Base-by-base conservation (phyloP, 805 yeast species). In the Wickerhamiella galacta region DNA sequence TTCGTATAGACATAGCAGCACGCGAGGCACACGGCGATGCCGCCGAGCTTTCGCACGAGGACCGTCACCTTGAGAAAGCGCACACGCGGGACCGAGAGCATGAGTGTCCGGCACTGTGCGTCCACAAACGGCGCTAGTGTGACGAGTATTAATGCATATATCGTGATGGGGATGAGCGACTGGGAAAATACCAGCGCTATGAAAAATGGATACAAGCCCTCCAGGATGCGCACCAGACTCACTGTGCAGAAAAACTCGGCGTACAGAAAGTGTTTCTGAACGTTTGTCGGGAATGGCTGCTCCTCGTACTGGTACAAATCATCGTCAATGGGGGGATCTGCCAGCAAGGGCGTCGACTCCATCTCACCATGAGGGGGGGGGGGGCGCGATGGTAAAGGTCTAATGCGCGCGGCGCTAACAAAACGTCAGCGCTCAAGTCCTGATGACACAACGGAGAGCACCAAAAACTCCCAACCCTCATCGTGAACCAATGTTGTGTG, bases 241-340 rank as follows among this genome's bases (percentile, higher is more conserved):
- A 29, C 19, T 2, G 43, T 32, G 21, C 37, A 20, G 2, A 33
- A n/a, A 32, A 39, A 43, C 15, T 39, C 35, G 3, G 36, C 37
- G 19, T 34, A 39, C 20, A 42, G 22, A 9, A 44, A 26, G 23
- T 46, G 48, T 28, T 39, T 36, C 29, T 46, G 51, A n/a, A 39
- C 38, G 12, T 38, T 40, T 2, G 45, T 35, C 8, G 51, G 51
- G 31, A 45, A 40, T 12, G 37, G 29, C 6, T 41, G 44, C 11
- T 43, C 42, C 33, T 45, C 51, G 19, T 39, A 38, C 25, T 47
- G 44, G 32, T 35, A 46, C 18, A 44, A 41, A 21, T 46, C 51
- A 23, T 46, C 51, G 33, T 46, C 51, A 16, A 46, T 46, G 14
- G 51, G 51, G 23, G 51, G 51, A 19, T 46, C 51, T 11, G 42